These are phyloP conservation scores for Candida odintsovae DNA, from an alignment of 805 yeast species.

Conservation along the genomic window DNA sequence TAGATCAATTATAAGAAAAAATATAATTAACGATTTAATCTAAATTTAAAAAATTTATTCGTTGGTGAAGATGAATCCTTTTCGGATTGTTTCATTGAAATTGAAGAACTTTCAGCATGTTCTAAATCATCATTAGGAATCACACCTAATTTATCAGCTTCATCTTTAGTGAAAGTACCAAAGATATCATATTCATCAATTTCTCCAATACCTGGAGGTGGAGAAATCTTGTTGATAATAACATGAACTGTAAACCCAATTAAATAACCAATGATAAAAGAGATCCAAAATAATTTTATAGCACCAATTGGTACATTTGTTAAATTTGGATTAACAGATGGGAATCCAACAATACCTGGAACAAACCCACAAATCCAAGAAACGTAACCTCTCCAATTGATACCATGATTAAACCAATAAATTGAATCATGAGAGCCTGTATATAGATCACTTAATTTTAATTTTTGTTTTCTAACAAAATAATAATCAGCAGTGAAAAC, in stretches of 20 bases:
- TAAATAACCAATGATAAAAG: conserved; percentile 23
- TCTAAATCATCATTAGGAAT: conserved; percentile 18
- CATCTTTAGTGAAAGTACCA: conserved; percentile 29
- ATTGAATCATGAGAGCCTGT: conserved; percentile 26
- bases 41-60: conserved; percentile 3
- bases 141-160: conserved; percentile 28
- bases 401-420: conserved; percentile 39
- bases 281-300: conserved; percentile 22
- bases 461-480: conserved; percentile 30
- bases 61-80: conserved; percentile 2
- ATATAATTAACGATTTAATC: background rate
- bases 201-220: conserved; percentile 25
- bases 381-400: conserved; percentile 36
- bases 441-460: conserved; percentile 38
- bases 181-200: conserved; percentile 29
- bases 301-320: conserved; percentile 22
- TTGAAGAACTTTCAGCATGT: background rate
- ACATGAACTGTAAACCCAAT: conserved; percentile 20
- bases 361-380: conserved; percentile 35
- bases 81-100: background rate
- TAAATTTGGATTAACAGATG: conserved; percentile 24
- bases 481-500: conserved; percentile 31
- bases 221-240: conserved; percentile 21
- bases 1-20: too few species aligned
- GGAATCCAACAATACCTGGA: conserved; percentile 39